Percentiles rank a stretch among this genome's conserved stretches.
phyloP scores from a whole-genome alignment of 1,284 basidiomycete genomes.

The Coriolopsis trogii region DNA sequence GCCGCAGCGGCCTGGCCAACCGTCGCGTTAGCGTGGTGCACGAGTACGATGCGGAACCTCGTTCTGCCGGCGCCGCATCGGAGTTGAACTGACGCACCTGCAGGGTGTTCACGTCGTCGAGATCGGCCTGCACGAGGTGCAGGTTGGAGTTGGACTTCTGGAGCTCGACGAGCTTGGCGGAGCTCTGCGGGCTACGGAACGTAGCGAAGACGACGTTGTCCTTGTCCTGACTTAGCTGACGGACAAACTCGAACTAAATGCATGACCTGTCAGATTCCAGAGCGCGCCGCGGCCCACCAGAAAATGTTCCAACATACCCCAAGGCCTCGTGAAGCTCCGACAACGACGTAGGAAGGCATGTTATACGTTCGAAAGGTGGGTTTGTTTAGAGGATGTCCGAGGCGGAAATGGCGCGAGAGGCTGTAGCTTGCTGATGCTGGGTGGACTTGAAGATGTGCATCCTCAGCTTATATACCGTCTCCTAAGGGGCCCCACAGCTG shows the following conservation, averaged over 20 bases:
- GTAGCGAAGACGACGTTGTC: constrained; percentile 31
- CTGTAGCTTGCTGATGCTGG: background rate
- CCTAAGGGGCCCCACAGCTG: too few relatives aligned
- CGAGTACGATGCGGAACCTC: too few relatives aligned
- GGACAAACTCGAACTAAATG: constrained; percentile 37
- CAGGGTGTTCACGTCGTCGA: constrained; percentile 14
- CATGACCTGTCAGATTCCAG: too few relatives aligned
- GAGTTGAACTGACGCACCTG: constrained; percentile 14
- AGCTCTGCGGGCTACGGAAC: constrained; percentile 22
- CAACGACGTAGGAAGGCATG: constrained; percentile 34
- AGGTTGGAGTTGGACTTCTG: constrained; percentile 26
- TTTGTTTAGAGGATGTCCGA: background rate
- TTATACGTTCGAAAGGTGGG: background rate
- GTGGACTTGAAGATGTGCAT: too few relatives aligned
- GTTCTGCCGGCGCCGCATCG: background rate
- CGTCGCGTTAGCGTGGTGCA: too few relatives aligned
- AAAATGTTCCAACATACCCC: too few relatives aligned
- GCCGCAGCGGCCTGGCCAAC: too few relatives aligned
- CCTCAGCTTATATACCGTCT: too few relatives aligned
- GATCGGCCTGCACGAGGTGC: constrained; percentile 18
- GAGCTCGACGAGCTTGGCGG: constrained; percentile 20
- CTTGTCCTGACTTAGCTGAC: constrained; percentile 14
- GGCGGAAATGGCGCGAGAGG: background rate
- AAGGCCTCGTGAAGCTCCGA: constrained; percentile 32
- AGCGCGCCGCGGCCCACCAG: too few relatives aligned